A percentile compares a stretch with the other conserved stretches of the same genome.
Evolutionary conservation across 306 rosid species (phyloP).

Genomic region (Purshia tridentata): DNA sequence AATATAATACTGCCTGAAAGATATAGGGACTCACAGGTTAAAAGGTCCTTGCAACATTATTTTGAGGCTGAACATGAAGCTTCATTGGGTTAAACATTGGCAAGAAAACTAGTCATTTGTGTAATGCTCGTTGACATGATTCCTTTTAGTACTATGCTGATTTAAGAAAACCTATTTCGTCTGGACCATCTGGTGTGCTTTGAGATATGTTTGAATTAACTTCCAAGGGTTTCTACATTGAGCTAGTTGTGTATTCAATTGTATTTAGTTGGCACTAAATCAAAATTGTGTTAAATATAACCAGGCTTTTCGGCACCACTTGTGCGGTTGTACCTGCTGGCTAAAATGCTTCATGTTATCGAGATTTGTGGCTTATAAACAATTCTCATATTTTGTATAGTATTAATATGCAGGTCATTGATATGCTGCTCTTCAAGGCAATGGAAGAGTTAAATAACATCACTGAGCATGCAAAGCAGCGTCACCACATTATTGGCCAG

Average conservation of each 20-base stretch:
- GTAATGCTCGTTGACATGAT: neutral
- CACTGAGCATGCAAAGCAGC: slow-evolving; percentile 84
- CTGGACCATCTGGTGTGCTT: too few relatives aligned
- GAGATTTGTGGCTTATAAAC: slow-evolving; percentile 8
- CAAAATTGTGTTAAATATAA: neutral
- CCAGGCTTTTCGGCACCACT: neutral
- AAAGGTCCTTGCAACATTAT: neutral
- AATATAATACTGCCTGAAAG: neutral
- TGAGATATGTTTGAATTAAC: neutral
- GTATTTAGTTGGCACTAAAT: neutral
- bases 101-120: neutral
- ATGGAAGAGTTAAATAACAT: slow-evolving; percentile 79
- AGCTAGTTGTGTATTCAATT: neutral
- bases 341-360: neutral
- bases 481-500: slow-evolving; percentile 93
- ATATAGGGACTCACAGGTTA: neutral
- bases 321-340: neutral
- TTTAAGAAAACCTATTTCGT: neutral
- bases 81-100: neutral
- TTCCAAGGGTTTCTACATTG: neutral
- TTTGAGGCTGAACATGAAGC: neutral
- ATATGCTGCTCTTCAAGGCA: slow-evolving; percentile 89
- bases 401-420: slow-evolving; percentile 70
- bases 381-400: slow-evolving; percentile 23
- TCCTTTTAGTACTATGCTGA: neutral